phyloP scores from a whole-genome alignment of 2,329 filamentous ascomycete species.

The Claviceps lovelessii region DNA sequence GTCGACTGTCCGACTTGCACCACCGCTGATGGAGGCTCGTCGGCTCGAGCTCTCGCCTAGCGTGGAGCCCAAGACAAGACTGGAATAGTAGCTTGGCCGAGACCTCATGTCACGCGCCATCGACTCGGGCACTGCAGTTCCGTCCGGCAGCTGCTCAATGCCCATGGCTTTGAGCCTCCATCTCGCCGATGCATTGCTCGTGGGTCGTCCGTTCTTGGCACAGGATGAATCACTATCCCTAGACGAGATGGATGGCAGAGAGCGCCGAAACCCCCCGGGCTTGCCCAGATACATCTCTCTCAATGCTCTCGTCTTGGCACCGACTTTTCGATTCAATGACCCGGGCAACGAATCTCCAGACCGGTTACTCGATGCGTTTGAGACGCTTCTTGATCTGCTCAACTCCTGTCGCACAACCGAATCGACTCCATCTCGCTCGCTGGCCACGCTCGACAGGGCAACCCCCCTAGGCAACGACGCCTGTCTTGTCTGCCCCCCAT shows the following conservation, averaged over 20 bases:
- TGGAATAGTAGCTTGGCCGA: neutral
- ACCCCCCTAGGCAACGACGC: slow-evolving; percentile 26
- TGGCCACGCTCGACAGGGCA: slow-evolving; percentile 25
- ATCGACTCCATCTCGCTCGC: slow-evolving; percentile 22
- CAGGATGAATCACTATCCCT: slow-evolving; percentile 12
- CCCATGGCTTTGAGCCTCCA: slow-evolving; percentile 37
- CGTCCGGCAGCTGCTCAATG: slow-evolving; percentile 37
- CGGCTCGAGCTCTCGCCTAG: neutral
- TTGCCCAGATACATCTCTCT: slow-evolving; percentile 20
- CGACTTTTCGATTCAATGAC: slow-evolving; percentile 7
- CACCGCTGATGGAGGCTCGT: slow-evolving; percentile 2
- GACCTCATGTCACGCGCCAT: slow-evolving; percentile 29
- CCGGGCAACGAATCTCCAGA: slow-evolving; percentile 8
- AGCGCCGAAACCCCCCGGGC: slow-evolving; percentile 23
- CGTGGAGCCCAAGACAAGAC: neutral
- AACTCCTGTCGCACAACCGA: slow-evolving; percentile 21
- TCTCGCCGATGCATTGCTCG: slow-evolving; percentile 27
- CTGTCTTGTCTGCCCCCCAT: slow-evolving; percentile 19
- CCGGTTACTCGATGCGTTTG: slow-evolving; percentile 8
- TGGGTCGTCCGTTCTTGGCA: slow-evolving; percentile 12
- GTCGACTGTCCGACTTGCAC: neutral
- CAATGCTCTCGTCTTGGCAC: slow-evolving; percentile 23
- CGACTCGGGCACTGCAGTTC: slow-evolving; percentile 38
- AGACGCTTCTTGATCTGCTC: slow-evolving; percentile 9
- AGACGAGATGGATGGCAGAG: slow-evolving; percentile 22